Evolutionary conservation across 345 rosid genomes (phyloP), one percentile per base, ranked within the genome.

Genomic region (Populus ilicifolia): DNA sequence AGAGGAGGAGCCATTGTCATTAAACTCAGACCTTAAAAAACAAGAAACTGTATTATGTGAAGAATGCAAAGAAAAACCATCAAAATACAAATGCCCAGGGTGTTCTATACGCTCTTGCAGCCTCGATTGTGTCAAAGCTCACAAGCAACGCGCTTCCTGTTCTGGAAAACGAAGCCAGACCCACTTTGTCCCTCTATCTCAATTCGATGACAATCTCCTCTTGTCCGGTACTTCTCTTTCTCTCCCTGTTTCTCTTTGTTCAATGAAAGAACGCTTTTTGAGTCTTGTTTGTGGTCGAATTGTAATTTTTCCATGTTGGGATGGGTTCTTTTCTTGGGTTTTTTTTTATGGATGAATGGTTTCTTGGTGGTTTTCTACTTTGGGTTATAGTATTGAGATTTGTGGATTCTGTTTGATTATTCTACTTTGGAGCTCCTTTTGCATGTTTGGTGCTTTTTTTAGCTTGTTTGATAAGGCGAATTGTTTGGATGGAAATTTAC

Each of bases 71-170:
- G 59, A 41, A 62, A 86, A 87, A 25, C 83, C 83, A 4, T 86
- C 92, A 46, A 92, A 92, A 79, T 92, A 95, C 86, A 95, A 79
- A 48, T 95, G 99, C 80, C 99, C 99, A 7, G 96, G 89, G 59
- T 95, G 99, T 75, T 87, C 87, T 41, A 70, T 91, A 27, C 92
- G 92, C 33, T 86, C 99, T 1, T 93, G 99, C 86, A 83, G 96
- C 71, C 93, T 95, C 67, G 75, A 78, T 46, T 93, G 98, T 67
- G 90, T 95, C 75, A 93, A 92, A 70, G 87, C 93, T 48, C 98
- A 95, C 85, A 95, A 95, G 88, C 79, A 80, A 33, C 96, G 92
- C 54, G 90, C 93, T 36, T 86, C 86, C 75, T 95, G 99, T 80
- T 80, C 86, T 4, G 99, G 99, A 46, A 90, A 86, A 78, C 85